Base-by-base conservation (phyloP, 768 basidiomycete genomes). In the Imleria badia region DNA sequence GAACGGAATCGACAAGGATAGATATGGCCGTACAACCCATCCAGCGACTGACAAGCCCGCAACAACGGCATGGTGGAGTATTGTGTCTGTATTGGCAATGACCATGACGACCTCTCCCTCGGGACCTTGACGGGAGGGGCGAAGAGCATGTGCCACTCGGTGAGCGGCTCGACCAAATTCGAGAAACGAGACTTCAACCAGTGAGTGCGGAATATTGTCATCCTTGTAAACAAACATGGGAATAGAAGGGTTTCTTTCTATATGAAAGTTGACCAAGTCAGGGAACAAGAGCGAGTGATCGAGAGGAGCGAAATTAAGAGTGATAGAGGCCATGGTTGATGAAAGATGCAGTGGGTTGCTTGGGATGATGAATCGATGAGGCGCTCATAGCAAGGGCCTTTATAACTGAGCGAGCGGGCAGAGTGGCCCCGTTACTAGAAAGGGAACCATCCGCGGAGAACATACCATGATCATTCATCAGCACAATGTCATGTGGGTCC, bases 1-100 rank as follows among this genome's bases (percentile, higher is more conserved):
- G 60, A 71, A 57, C 1, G 67, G 58, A 9, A 14, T 12, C 4
- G 29, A 49, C 68, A 73, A 19, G 70, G 49, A 26, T 67, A 23
- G 4, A 61, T 54, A 41, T 72, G 66, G 0, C 56, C 66, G 30
- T 51, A 71, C 71, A 1, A 69, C 49, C 53, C 69, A 72, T 19
- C 76, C 78, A 7, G 78, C 76, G 10, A 74, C 62, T 3, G 76
- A 64, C 41, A 79, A 68, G 9, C 76, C 76, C 0, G 41, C 33
- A 5, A 71, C 62, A 13, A 67, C 48, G 5, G 72, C 66, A 41
- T 74, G 71, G 43, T 76, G 67, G 14, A 72, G 62, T 17, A 75
- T 45, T 3, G 68, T 69, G 39, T 79, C 77, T 0, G 55, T 60
- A 6, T 66, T 66, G 5, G 61, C 67, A 0, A 70, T 57, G 15